Conservation (phyloP, 176 grass and related monocot species). For the Phyllostachys edulis region DNA sequence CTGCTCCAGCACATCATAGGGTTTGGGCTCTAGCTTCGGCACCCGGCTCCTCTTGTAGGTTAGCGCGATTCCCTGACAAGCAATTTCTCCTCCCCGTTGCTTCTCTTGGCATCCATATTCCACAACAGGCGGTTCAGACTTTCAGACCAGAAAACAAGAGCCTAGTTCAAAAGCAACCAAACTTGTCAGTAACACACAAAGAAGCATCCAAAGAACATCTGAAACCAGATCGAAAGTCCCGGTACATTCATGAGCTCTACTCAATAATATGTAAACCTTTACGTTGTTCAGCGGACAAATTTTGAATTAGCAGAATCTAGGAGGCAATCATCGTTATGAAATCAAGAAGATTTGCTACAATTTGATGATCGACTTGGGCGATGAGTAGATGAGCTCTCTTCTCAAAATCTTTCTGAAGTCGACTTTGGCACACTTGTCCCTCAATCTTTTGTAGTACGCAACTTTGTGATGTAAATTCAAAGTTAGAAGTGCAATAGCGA, state of each 20-base stretch:
- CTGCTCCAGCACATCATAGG: no score
- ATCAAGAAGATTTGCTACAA: slow-evolving; percentile 35
- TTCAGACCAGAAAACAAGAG: no score
- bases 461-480: slow-evolving; percentile 47
- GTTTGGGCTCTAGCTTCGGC: no score
- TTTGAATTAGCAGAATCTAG: slow-evolving; percentile 1
- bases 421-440: slow-evolving; percentile 74
- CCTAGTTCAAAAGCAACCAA: no score
- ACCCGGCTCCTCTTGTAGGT: no score
- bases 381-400: slow-evolving; percentile 80
- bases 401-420: slow-evolving; percentile 71
- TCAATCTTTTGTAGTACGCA: slow-evolving; percentile 74
- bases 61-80: no score
- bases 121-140: no score
- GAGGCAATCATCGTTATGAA: not conserved
- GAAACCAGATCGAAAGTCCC: not conserved
- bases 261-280: slow-evolving; percentile 13
- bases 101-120: no score
- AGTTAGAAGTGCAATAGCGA: not conserved
- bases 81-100: no score
- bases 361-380: slow-evolving; percentile 78
- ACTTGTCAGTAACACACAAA: no score
- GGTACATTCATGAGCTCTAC: no score
- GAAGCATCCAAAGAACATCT: no score
- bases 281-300: not conserved